These are phyloP conservation scores for Botryobasidium botryosum DNA, from an alignment of 768 basidiomycete species.

Conservation along the genomic window DNA sequence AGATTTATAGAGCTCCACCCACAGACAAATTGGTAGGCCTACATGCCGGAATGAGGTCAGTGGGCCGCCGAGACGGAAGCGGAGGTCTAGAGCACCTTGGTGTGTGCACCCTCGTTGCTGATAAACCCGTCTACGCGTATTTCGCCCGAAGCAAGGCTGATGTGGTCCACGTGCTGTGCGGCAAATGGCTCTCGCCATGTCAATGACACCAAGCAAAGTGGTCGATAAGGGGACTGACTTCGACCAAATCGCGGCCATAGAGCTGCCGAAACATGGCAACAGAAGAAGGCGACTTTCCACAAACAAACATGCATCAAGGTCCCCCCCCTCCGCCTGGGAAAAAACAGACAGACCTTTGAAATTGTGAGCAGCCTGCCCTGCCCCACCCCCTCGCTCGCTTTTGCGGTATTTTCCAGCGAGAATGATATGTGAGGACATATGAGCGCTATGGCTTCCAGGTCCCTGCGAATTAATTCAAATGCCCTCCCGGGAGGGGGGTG, in stretches of 20 bases:
- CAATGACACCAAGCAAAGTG: not conserved
- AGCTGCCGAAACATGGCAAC: slow-evolving; percentile 53
- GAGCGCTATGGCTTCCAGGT: slow-evolving; percentile 57
- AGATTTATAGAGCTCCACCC: slow-evolving; percentile 19
- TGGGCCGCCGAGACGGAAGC: not conserved
- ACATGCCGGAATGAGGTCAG: slow-evolving; percentile 10
- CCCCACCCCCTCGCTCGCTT: slow-evolving; percentile 21
- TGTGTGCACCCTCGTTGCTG: slow-evolving; percentile 53
- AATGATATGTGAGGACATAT: slow-evolving; percentile 57
- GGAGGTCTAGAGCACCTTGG: slow-evolving; percentile 35
- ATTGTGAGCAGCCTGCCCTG: slow-evolving; percentile 34
- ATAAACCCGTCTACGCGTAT: slow-evolving; percentile 67
- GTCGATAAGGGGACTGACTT: slow-evolving; percentile 31
- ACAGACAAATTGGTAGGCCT: slow-evolving; percentile 88
- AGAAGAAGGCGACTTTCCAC: slow-evolving; percentile 51
- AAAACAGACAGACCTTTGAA: too few species aligned
- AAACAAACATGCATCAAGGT: too few species aligned
- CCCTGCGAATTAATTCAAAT: slow-evolving; percentile 47
- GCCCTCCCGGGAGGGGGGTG: slow-evolving; percentile 44
- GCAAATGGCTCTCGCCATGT: too few species aligned
- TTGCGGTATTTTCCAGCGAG: slow-evolving; percentile 38
- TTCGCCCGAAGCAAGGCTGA: slow-evolving; percentile 32
- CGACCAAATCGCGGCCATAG: slow-evolving; percentile 52
- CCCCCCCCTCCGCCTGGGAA: too few species aligned
- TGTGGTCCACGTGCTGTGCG: slow-evolving; percentile 56